Conservation (phyloP, 768 basidiomycete genomes). For the Trametes punicea region DNA sequence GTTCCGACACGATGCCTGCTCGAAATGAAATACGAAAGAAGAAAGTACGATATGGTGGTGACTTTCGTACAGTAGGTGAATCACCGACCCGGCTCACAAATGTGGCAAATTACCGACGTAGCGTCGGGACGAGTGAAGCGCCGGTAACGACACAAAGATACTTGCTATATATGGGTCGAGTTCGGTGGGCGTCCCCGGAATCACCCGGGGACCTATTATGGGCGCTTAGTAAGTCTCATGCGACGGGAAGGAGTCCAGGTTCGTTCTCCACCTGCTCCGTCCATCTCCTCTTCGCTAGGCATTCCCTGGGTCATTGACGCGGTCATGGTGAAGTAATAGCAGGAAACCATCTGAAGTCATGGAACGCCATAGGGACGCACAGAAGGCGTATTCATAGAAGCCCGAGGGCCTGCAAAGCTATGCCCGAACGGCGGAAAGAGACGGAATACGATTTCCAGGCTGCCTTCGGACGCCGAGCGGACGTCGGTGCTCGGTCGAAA, state of each 20-base stretch:
- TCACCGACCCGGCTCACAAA: background rate
- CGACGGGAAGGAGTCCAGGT: background rate
- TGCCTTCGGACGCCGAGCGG: slow-evolving; percentile 6
- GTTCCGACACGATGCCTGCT: background rate
- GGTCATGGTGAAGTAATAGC: background rate
- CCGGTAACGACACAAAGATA: slow-evolving; percentile 3
- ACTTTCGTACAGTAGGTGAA: no score
- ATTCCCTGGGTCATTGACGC: background rate
- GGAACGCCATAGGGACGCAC: background rate
- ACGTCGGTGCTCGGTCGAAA: slow-evolving; percentile 3
- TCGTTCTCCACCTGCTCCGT: slow-evolving; percentile 2
- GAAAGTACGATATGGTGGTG: background rate
- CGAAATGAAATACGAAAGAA: background rate
- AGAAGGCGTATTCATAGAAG: background rate
- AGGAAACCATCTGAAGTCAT: background rate
- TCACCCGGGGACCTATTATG: background rate
- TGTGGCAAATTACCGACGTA: background rate
- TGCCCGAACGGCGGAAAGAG: slow-evolving; percentile 7
- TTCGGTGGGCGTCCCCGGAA: background rate
- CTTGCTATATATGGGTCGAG: background rate
- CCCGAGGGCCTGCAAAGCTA: background rate
- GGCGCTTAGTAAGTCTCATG: background rate
- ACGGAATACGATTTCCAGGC: slow-evolving; percentile 1
- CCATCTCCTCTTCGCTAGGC: background rate
- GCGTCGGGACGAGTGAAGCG: background rate